Percentiles rank a stretch among this genome's conserved stretches.
Evolutionary conservation across 1,284 basidiomycete genomes (phyloP).

Genomic region (Puccinia brachypodii): DNA sequence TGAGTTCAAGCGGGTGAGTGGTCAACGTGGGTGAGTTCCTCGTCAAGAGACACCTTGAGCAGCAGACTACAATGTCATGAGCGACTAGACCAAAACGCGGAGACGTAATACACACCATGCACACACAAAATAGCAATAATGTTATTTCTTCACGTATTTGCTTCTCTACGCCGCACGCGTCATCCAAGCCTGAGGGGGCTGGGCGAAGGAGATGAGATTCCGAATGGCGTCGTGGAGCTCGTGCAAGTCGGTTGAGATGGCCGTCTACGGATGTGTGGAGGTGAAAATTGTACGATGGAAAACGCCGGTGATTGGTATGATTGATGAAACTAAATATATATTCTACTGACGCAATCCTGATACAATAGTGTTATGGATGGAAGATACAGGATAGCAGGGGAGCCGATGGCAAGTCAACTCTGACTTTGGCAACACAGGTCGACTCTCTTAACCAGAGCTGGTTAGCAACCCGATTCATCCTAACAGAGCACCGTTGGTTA

Average conservation of each 20-base stretch:
- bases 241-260: background rate
- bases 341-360: background rate
- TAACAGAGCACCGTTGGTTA: background rate
- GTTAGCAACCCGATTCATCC: background rate
- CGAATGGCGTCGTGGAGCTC: background rate
- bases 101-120: no score
- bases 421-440: background rate
- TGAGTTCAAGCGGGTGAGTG: no score
- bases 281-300: background rate
- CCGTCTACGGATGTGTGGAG: background rate
- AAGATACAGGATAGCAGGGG: background rate
- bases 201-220: background rate
- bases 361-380: background rate
- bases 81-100: no score
- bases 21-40: no score
- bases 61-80: no score
- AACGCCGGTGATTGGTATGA: background rate
- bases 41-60: no score
- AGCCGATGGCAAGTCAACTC: background rate
- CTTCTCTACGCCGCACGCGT: background rate
- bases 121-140: no score
- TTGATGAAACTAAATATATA: background rate
- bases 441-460: background rate
- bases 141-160: background rate
- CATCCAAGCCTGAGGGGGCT: background rate